Evolutionary conservation across 371 early-diverging fungal species (phyloP), one percentile per base, ranked within the genome.

Genomic region (Lichtheimia ornata): DNA sequence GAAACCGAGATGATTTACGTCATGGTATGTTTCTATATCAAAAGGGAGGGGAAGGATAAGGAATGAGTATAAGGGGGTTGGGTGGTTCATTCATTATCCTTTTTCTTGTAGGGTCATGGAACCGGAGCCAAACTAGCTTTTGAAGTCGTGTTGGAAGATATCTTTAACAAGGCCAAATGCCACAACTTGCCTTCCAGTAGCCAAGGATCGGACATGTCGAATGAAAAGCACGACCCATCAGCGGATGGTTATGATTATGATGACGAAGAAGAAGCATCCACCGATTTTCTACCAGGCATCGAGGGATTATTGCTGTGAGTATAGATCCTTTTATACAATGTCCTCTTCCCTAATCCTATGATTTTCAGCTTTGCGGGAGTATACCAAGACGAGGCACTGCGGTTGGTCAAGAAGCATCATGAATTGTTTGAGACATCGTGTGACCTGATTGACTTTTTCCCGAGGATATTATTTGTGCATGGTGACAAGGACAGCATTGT

Each of bases 301-400:
- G 84, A 79, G 53, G 86, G 86, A 2, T 55, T 86, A 44, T 71
- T 86, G 45, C 58, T 86, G 77, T 79, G 70, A 66, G 68, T 67
- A 47, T 18, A 17, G 47, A 47, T 5, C 0, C 35, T 11, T 35
- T 5, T 35, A 9, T 35, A 35, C 28, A 28, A 4, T 5, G 28
- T 1, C 1, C 4, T 9, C 1, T 22, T 22, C 22, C 22, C 35
- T 35, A 11, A 35, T 35, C 9, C 35, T 7, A 4, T 28, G 6
- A 5, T 9, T 35, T 9, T 35, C 35, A 80, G 81, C 6, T 73
- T 76, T 45, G 66, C 76, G 7, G 92, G 91, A 2, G 83, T 89
- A 1, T 92, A 81, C 62, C 84, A 87, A 51, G 87, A 90, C 45
- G 67, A 69, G 22, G 58, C 82, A 3, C 43, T 72, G 24, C 60